Conservation (phyloP, 768 basidiomycete species). For the Lactarius sp. region DNA sequence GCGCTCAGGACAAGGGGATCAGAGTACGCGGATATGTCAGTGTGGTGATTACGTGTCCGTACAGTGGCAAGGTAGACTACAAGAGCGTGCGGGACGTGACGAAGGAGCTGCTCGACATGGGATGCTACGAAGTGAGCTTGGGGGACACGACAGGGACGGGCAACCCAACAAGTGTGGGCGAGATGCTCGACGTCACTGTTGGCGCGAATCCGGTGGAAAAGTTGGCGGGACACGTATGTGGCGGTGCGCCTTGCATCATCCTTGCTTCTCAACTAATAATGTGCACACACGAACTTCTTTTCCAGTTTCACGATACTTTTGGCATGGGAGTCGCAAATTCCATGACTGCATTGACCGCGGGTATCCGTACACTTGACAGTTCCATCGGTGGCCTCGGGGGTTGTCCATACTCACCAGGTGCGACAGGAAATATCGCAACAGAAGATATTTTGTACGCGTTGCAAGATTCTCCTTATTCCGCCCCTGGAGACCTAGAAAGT, state of each 20-base stretch:
- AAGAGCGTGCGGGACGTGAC: conserved; percentile 62
- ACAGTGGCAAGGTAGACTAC: conserved; percentile 70
- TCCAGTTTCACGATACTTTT: conserved; percentile 86
- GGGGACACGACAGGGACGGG: conserved; percentile 92
- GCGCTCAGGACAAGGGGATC: conserved; percentile 57
- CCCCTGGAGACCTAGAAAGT: conserved; percentile 57
- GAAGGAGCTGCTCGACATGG: conserved; percentile 74
- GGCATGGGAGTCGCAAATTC: conserved; percentile 80
- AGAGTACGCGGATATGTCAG: conserved; percentile 84
- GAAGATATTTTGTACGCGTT: conserved; percentile 89
- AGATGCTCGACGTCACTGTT: conserved; percentile 68
- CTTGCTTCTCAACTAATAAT: background rate
- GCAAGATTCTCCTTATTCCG: conserved; percentile 53
- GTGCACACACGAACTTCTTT: background rate
- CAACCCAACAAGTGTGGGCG: conserved; percentile 59
- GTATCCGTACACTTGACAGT: conserved; percentile 77
- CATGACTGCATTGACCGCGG: conserved; percentile 61
- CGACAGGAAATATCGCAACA: conserved; percentile 92
- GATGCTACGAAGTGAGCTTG: conserved; percentile 88
- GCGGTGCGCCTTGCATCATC: background rate
- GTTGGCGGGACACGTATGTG: conserved; percentile 67
- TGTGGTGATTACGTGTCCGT: conserved; percentile 80
- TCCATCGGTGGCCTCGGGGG: conserved; percentile 89
- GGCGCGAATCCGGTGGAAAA: conserved; percentile 53
- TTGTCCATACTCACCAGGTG: conserved; percentile 94